Conservation (phyloP, 169 alveolate genomes). For the Eimeria necatrix region DNA sequence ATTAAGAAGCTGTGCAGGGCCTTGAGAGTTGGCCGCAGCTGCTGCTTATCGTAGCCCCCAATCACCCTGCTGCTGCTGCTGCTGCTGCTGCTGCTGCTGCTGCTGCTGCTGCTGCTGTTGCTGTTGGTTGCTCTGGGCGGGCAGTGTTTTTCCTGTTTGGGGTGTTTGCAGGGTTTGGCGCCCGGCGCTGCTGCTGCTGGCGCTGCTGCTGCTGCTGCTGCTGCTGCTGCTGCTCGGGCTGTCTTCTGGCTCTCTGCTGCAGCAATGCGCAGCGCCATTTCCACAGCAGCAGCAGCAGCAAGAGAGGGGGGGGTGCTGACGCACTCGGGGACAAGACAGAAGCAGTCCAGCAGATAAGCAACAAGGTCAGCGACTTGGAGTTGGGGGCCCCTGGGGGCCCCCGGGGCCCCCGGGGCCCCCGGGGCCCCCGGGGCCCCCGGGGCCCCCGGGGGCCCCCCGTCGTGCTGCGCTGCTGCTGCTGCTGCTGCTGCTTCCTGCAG, state of each 20-base stretch:
- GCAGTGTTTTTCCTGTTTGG: too few species aligned
- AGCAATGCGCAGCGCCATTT: conserved; percentile 52
- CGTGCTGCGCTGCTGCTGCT: neutral
- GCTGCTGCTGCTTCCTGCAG: neutral
- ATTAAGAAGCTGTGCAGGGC: conserved; percentile 10
- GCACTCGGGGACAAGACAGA: conserved; percentile 42
- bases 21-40: neutral
- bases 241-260: neutral
- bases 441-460: conserved; percentile 7
- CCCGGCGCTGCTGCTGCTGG: neutral
- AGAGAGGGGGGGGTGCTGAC: conserved; percentile 53
- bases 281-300: conserved; percentile 75
- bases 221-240: neutral
- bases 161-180: too few species aligned
- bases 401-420: too few species aligned
- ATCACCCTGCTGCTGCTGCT: neutral
- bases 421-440: neutral
- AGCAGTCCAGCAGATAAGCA: conserved; percentile 62
- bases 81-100: conserved; percentile 44
- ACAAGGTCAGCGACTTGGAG: neutral
- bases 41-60: neutral
- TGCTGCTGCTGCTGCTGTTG: conserved; percentile 15
- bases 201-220: neutral
- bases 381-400: neutral
- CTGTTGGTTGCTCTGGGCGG: neutral